phyloP scores from a whole-genome alignment of 176 grass and related monocot genomes.

The Avena eriantha region DNA sequence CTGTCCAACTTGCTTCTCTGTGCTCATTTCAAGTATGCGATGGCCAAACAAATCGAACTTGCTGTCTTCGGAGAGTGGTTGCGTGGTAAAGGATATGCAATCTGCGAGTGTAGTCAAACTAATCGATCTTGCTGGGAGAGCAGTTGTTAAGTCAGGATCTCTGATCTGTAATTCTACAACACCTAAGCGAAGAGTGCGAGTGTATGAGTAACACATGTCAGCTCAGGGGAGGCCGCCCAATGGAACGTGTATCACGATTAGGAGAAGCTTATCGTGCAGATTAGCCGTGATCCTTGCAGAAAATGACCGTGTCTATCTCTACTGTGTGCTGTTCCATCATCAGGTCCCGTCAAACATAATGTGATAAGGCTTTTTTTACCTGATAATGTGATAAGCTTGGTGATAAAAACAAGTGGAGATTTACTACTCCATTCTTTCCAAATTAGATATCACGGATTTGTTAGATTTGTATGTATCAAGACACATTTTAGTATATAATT shows the following conservation, averaged over 20 bases:
- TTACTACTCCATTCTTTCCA: no score
- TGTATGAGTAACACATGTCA: not conserved
- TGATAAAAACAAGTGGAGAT: not conserved
- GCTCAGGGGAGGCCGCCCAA: not conserved
- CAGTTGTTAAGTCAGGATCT: constrained; percentile 25
- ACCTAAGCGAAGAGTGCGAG: not conserved
- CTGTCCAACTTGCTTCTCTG: not conserved
- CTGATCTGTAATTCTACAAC: not conserved
- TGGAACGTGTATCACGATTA: not conserved
- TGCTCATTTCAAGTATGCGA: not conserved
- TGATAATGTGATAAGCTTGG: not conserved
- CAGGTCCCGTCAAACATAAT: not conserved
- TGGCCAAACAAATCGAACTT: not conserved
- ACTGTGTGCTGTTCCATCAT: not conserved
- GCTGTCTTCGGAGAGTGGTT: not conserved
- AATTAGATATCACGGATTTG: no score
- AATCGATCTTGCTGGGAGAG: not conserved
- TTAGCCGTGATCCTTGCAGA: constrained; percentile 29
- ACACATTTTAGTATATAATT: no score
- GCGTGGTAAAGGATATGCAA: not conserved
- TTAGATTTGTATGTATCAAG: no score
- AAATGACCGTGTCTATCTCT: constrained; percentile 23
- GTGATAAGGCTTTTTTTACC: no score
- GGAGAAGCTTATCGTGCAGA: not conserved
- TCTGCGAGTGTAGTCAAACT: not conserved